Evolutionary conservation across 1,139 yeast species (phyloP).

Genomic region (Lodderomyces jiufengensis): DNA sequence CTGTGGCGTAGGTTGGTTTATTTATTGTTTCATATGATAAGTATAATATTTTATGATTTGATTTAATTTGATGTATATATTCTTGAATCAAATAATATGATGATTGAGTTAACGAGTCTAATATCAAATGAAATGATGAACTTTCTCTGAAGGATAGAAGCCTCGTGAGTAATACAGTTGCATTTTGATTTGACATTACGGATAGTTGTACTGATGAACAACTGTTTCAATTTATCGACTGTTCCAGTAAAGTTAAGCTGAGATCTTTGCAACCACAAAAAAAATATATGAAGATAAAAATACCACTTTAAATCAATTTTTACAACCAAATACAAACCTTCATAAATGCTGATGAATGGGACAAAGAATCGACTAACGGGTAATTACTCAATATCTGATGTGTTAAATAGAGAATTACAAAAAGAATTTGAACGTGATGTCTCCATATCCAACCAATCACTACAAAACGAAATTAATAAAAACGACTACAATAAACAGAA

Average conservation of each 20-base stretch:
- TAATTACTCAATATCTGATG: slow-evolving; percentile 30
- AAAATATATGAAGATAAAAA: not conserved
- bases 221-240: no score
- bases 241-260: no score
- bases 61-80: slow-evolving; percentile 36
- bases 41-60: slow-evolving; percentile 33
- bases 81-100: slow-evolving; percentile 55
- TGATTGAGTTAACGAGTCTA: slow-evolving; percentile 72
- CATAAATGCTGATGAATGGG: slow-evolving; percentile 8
- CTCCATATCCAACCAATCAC: slow-evolving; percentile 16
- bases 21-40: slow-evolving; percentile 63
- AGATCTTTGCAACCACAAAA: not conserved
- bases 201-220: not conserved
- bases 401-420: slow-evolving; percentile 23
- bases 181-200: slow-evolving; percentile 46
- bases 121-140: slow-evolving; percentile 66
- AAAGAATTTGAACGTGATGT: slow-evolving; percentile 24
- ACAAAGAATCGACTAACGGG: slow-evolving; percentile 23
- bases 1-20: slow-evolving; percentile 47
- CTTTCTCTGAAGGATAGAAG: slow-evolving; percentile 64
- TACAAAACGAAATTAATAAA: slow-evolving; percentile 18
- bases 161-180: slow-evolving; percentile 58
- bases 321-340: no score
- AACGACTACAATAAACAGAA: slow-evolving; percentile 22
- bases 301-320: not conserved